These are phyloP conservation scores for Trichosporon asahii DNA, from an alignment of 1,284 basidiomycete genomes.

Conservation along the genomic window DNA sequence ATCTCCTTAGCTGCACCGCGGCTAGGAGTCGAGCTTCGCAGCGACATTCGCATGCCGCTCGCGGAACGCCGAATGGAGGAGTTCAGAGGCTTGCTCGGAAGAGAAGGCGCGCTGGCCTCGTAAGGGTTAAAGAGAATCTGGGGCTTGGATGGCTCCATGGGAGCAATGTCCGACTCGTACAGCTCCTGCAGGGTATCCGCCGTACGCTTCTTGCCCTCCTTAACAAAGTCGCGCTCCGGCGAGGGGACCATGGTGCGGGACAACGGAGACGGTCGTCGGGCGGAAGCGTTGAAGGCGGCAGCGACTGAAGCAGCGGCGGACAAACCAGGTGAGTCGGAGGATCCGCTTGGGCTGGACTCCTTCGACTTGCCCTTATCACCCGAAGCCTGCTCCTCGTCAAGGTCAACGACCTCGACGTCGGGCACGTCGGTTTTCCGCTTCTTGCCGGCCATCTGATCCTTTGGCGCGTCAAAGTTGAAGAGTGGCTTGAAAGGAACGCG, in stretches of 20 bases:
- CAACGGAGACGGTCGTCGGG: slow-evolving; percentile 25
- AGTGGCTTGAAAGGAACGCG: slow-evolving; percentile 24
- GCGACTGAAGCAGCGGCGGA: slow-evolving; percentile 13
- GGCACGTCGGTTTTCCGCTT: slow-evolving; percentile 23
- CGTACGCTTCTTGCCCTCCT: slow-evolving; percentile 33
- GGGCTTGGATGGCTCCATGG: slow-evolving; percentile 21
- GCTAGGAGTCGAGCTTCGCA: slow-evolving; percentile 28
- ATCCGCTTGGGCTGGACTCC: neutral
- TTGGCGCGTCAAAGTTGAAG: slow-evolving; percentile 16
- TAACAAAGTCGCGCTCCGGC: slow-evolving; percentile 13
- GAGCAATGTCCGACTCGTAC: slow-evolving; percentile 36
- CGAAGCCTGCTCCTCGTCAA: neutral
- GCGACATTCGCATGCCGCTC: slow-evolving; percentile 3
- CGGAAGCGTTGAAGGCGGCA: slow-evolving; percentile 17
- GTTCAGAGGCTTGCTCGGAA: neutral
- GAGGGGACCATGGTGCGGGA: slow-evolving; percentile 16
- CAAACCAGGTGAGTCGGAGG: neutral
- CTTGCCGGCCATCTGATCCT: slow-evolving; percentile 22
- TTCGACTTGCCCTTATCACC: neutral
- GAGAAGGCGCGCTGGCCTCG: slow-evolving; percentile 23
- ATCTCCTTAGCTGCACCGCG: slow-evolving; percentile 47
- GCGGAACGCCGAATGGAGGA: slow-evolving; percentile 6
- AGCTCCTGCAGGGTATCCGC: slow-evolving; percentile 42
- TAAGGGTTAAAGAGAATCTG: slow-evolving; percentile 45
- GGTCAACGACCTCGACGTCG: slow-evolving; percentile 16